phyloP scores from a whole-genome alignment of 2,329 filamentous ascomycete genomes.

The Camptophora hylomeconis region DNA sequence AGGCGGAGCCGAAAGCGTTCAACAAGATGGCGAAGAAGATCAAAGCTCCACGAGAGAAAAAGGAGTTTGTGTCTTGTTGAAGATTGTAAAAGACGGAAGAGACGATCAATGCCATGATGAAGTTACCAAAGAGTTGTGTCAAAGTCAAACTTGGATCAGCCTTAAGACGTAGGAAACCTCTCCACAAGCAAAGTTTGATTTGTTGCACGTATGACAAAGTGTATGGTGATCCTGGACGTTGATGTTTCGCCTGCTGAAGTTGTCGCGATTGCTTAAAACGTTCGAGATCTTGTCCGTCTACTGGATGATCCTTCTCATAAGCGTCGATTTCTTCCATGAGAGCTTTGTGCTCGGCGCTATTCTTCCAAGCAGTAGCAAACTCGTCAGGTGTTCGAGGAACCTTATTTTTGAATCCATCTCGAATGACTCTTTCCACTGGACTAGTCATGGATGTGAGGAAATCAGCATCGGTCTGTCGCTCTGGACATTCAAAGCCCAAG shows the following conservation, averaged over 20 bases:
- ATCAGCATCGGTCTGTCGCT: conserved; percentile 59
- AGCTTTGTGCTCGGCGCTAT: conserved; percentile 33
- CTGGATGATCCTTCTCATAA: conserved; percentile 29
- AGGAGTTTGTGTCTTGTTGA: conserved; percentile 41
- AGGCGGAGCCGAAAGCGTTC: conserved; percentile 49
- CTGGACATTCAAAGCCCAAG: conserved; percentile 61
- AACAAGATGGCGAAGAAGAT: conserved; percentile 53
- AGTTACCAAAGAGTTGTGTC: conserved; percentile 47
- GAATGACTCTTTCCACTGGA: conserved; percentile 44
- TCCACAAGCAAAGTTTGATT: conserved; percentile 41
- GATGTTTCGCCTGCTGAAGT: conserved; percentile 30
- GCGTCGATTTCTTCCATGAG: conserved; percentile 31
- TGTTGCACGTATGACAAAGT: conserved; percentile 44
- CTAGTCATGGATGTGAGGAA: conserved; percentile 61
- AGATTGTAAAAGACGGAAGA: conserved; percentile 58
- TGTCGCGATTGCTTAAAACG: conserved; percentile 29
- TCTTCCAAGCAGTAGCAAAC: conserved; percentile 46
- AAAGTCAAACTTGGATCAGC: conserved; percentile 52
- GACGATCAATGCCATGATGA: conserved; percentile 48
- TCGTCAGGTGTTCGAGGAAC: conserved; percentile 59
- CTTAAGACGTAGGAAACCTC: conserved; percentile 54
- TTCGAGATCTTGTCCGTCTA: conserved; percentile 28
- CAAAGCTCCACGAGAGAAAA: conserved; percentile 52
- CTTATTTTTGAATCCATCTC: conserved; percentile 46
- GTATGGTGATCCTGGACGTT: conserved; percentile 40